Evolutionary conservation across 495 filamentous ascomycete genomes (phyloP), one percentile per base, ranked within the genome.

Genomic region (Amniculicola lignicola): DNA sequence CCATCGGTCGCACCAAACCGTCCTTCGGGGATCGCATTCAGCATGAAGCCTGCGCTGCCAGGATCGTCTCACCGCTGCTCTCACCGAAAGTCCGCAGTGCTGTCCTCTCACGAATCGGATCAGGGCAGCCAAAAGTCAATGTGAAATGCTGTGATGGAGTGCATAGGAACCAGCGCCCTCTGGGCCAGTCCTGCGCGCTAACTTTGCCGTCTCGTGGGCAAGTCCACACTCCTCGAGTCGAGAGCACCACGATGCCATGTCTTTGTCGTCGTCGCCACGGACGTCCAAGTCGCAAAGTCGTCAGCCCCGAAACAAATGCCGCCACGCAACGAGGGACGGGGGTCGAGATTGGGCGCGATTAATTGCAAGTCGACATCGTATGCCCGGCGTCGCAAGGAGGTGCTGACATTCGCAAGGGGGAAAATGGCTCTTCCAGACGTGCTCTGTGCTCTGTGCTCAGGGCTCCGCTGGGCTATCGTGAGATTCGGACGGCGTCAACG

Each of bases 261-360:
- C 9, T 9, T 9, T 18, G 37, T 10, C 37, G 37, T n/a, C n/a
- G 7, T 7, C 29, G 7, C 7, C 7, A 33, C 16, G 37, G 37
- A 18, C 37, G 10, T 19, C 10, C 29, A 9, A 40, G 37, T 40
- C 37, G 7, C 37, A 40, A 9, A 18, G 7, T 19, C 45, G 45
- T 36, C 35, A 36, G 43, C 36, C 43, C 57, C 50, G 49, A 60
- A 37, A 60, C 57, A 41, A 28, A 12, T 45, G 36, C 54, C 47
- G 55, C 52, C 29, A 52, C n/a, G n/a, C n/a, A n/a, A n/a, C n/a
- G n/a, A n/a, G n/a, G n/a, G n/a, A n/a, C n/a, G n/a, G n/a, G n/a
- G n/a, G n/a, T n/a, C n/a, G n/a, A n/a, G n/a, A n/a, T n/a, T n/a
- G n/a, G n/a, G n/a, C n/a, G n/a, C n/a, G n/a, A n/a, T n/a, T n/a